phyloP scores from a whole-genome alignment of 1,139 yeast genomes.

The Blastobotrys illinoisensis region DNA sequence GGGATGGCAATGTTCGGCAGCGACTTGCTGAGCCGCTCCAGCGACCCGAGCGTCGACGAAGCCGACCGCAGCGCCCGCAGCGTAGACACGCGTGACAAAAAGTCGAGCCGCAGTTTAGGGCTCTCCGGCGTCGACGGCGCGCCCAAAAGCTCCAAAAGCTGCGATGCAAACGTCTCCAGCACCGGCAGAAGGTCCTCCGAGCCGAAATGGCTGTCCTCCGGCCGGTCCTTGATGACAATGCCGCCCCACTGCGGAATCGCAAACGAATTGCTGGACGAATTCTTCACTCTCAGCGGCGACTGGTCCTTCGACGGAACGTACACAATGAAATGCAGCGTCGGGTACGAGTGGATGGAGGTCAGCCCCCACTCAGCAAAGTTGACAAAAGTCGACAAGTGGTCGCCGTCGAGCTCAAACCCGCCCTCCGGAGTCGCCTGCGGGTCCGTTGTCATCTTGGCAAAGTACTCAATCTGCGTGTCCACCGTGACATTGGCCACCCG shows the following conservation, averaged over 20 bases:
- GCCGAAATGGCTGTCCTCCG: slow-evolving; percentile 29
- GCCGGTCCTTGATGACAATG: slow-evolving; percentile 30
- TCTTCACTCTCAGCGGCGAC: slow-evolving; percentile 40
- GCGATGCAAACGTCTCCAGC: slow-evolving; percentile 68
- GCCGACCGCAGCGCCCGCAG: slow-evolving; percentile 47
- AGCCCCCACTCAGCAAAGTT: slow-evolving; percentile 78
- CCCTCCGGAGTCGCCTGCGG: slow-evolving; percentile 10
- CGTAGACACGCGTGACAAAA: slow-evolving; percentile 54
- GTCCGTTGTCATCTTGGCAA: slow-evolving; percentile 38
- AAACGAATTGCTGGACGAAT: slow-evolving; percentile 59
- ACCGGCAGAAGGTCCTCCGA: slow-evolving; percentile 49
- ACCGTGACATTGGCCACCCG: slow-evolving; percentile 65
- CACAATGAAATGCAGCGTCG: slow-evolving; percentile 63
- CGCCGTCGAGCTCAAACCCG: slow-evolving; percentile 22
- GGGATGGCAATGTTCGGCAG: slow-evolving; percentile 83
- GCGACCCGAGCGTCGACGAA: slow-evolving; percentile 59
- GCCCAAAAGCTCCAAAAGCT: slow-evolving; percentile 69
- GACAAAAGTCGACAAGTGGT: slow-evolving; percentile 61
- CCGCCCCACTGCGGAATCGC: slow-evolving; percentile 92
- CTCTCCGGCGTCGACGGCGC: slow-evolving; percentile 53
- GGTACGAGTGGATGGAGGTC: slow-evolving; percentile 41
- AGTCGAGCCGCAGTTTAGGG: slow-evolving; percentile 58
- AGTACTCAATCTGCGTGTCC: slow-evolving; percentile 75
- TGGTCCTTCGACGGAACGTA: slow-evolving; percentile 53
- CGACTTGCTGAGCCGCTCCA: slow-evolving; percentile 60